Evolutionary conservation across 208 protist species (phyloP), one percentile per base, ranked within the genome.

Genomic region (Balamuthia mandrillaris): DNA sequence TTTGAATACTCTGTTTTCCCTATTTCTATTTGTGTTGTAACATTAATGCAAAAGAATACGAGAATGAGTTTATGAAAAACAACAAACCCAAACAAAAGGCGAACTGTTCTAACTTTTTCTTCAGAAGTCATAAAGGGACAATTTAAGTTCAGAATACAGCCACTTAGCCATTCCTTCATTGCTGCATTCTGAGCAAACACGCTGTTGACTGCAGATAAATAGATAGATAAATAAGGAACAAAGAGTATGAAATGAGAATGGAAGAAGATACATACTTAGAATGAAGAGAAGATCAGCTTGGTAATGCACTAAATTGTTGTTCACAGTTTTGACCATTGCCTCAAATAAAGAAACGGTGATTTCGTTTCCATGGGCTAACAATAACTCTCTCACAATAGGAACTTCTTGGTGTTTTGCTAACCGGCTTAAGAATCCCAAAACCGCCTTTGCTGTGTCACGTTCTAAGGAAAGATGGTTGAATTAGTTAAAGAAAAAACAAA

Each of bases 231-330:
- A 5, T 74, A 12, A 51, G 4, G 4, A 24, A 4, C 9, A 4
- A 2, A 2, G 33, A 24, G 12, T 49, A n/a, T 7, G 6, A 5
- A 12, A 51, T 16, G n/a, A n/a, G n/a, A 51, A 2, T 52, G 21
- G 33, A 9, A 9, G 56, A 24, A 42, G 2, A 3, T 16, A 24
- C 41, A 42, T 74, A 74, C 65, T 44, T 35, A 74, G 65, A 51
- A 52, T 35, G 41, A 74, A 74, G 65, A 74, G 65, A 29, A 74
- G 65, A 16, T 74, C 65, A 2, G 24, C 65, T 27, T 74, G 65
- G 41, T 74, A 74, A 6, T 74, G 65, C 3, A 29, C 51, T 2
- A 74, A 42, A 27, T 29, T 74, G 39, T 74, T 35, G 24, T 74
- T 74, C 12, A 74, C 51, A 18, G 10, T 74, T 42, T 74, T 74